Percentiles rank a stretch among this genome's conserved stretches.
Evolutionary conservation across 106 monocot genomes (phyloP).

Genomic region (Narthecium ossifragum): DNA sequence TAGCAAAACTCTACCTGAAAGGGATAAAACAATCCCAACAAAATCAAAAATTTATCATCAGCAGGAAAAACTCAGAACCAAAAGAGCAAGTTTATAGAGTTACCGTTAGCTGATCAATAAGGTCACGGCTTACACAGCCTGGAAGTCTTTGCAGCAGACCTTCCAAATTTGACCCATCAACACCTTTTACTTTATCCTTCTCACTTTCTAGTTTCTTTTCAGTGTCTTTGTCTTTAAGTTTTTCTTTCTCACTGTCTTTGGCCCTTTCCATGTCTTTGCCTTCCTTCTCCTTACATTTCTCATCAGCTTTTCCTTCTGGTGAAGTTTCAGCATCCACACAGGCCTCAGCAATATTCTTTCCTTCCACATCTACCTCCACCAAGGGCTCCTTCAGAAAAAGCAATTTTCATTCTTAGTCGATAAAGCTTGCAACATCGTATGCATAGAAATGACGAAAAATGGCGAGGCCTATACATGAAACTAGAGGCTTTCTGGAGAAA

Average conservation of each 20-base stretch:
- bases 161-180: constrained; percentile 80
- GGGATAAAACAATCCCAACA: constrained; percentile 6
- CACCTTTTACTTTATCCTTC: constrained; percentile 74
- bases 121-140: constrained; percentile 91
- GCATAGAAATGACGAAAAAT: too few relatives aligned
- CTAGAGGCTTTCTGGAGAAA: too few relatives aligned
- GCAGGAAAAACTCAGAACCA: constrained; percentile 4
- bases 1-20: constrained; percentile 98
- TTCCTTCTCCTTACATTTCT: constrained; percentile 59
- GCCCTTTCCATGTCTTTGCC: constrained; percentile 50
- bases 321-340: constrained; percentile 32
- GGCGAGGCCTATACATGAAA: too few relatives aligned
- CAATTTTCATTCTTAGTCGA: too few relatives aligned
- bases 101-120: constrained; percentile 97
- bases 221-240: constrained; percentile 58
- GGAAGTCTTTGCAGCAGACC: constrained; percentile 86
- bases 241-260: constrained; percentile 71
- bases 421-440: too few relatives aligned
- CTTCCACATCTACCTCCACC: constrained; percentile 48
- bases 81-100: too few relatives aligned
- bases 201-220: constrained; percentile 75
- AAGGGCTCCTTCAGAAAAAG: constrained; percentile 35
- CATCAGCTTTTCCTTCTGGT: constrained; percentile 50
- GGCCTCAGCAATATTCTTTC: constrained; percentile 35
- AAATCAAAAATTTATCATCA: constrained; percentile 3